These are phyloP conservation scores for Brettanomyces bruxellensis DNA, from an alignment of 805 yeast genomes.

Conservation along the genomic window DNA sequence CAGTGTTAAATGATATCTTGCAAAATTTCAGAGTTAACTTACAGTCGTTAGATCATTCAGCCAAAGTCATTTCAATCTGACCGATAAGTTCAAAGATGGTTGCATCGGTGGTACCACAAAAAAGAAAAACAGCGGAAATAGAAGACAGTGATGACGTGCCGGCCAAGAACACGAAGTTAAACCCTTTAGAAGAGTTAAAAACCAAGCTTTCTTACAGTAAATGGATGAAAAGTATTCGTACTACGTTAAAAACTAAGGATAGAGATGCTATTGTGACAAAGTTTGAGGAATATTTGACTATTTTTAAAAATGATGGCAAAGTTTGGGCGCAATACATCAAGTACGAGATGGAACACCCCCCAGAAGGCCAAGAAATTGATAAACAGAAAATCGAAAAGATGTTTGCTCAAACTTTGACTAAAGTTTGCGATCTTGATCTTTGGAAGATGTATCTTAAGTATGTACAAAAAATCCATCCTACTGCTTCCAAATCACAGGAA, in stretches of 20 bases:
- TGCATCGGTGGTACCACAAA: too few relatives aligned
- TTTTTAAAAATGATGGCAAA: slow-evolving; percentile 60
- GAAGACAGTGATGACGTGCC: too few relatives aligned
- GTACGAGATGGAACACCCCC: slow-evolving; percentile 31
- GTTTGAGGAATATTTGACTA: slow-evolving; percentile 50
- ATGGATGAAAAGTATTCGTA: slow-evolving; percentile 49
- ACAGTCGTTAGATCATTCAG: too few relatives aligned
- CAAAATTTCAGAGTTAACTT: too few relatives aligned
- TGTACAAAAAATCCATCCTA: slow-evolving; percentile 59
- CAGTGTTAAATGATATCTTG: too few relatives aligned
- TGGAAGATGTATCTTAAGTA: slow-evolving; percentile 75
- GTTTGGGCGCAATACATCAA: slow-evolving; percentile 73
- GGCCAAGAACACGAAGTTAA: too few relatives aligned
- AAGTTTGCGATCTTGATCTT: slow-evolving; percentile 53
- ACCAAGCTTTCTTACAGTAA: slow-evolving; percentile 37
- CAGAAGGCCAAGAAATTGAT: slow-evolving; percentile 45
- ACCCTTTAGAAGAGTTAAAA: too few relatives aligned
- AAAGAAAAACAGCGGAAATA: too few relatives aligned
- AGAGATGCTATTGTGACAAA: slow-evolving; percentile 49
- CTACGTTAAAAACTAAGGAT: slow-evolving; percentile 40
- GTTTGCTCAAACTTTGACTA: slow-evolving; percentile 55
- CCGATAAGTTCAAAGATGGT: too few relatives aligned
- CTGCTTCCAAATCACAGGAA: slow-evolving; percentile 42
- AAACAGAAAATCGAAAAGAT: slow-evolving; percentile 54
- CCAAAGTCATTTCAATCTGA: too few relatives aligned